These are phyloP conservation scores for Houttuynia cordata DNA, from an alignment of 164 flowering plant species.

Conservation along the genomic window DNA sequence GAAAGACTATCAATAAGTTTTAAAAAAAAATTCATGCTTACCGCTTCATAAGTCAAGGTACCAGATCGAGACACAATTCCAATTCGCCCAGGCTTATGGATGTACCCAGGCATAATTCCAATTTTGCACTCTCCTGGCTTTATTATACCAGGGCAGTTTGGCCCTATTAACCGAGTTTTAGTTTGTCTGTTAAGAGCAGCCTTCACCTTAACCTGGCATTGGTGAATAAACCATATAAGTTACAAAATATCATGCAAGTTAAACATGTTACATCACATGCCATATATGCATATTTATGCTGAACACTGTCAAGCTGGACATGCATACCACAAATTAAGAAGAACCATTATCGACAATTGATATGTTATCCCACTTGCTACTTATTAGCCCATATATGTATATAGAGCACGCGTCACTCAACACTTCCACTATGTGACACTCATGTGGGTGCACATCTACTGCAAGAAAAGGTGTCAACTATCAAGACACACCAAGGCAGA, in stretches of 20 bases:
- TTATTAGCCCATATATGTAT: background rate
- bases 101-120: slow-evolving; percentile 99
- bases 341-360: too few species aligned
- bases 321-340: too few species aligned
- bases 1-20: background rate
- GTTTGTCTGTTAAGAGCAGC: slow-evolving; percentile 87
- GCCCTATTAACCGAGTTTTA: slow-evolving; percentile 86
- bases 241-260: background rate
- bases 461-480: background rate
- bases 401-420: background rate
- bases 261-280: too few species aligned
- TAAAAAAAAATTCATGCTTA: slow-evolving; percentile 19
- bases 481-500: background rate
- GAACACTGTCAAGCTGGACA: too few species aligned
- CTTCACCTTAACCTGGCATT: slow-evolving; percentile 71
- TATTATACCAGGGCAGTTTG: slow-evolving; percentile 97
- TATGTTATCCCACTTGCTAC: too few species aligned
- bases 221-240: background rate
- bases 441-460: background rate
- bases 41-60: slow-evolving; percentile 99
- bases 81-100: slow-evolving; percentile 95
- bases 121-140: slow-evolving; percentile 99
- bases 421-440: background rate
- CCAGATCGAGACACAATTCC: slow-evolving; percentile 99
- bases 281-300: too few species aligned